Evolutionary conservation across 2,329 filamentous ascomycete species (phyloP), one percentile per base, ranked within the genome.

Genomic region (Arthrobotrys sinensis): DNA sequence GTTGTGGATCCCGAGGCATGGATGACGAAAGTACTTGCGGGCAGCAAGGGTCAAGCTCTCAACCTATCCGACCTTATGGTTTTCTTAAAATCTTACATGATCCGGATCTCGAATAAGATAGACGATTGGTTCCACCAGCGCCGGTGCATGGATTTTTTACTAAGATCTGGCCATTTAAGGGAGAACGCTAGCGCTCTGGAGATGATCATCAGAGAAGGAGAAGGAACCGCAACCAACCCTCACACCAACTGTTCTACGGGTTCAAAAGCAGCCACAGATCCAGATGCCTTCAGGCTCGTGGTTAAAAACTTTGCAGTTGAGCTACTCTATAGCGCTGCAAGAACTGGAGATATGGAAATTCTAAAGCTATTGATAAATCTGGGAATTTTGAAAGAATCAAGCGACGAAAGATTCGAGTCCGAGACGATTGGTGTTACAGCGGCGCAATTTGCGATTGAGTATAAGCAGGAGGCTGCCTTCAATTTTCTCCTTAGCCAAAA

Each of bases 51-150:
- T 3, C 34, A 43, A 12, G 11, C 5, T 16, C 14, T 43, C 7
- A 4, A 3, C 4, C 40, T 40, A 1, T 7, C 14, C 10, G 32
- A 53, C 16, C 32, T 67, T 10, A 16, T 67, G 48, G 16, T 3
- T 28, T 52, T 70, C 28, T 32, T 70, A 24, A 70, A 70, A 46
- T 62, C 66, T 5, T 70, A 50, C 36, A 70, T 70, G 66, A 70
- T 63, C 40, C 38, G 66, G n/a, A 32, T 70, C 5, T 70, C 66
- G 0, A 70, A 70, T n/a, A 63, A 63, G 8, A 43, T 62, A n/a
- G 66, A 70, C n/a, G 34, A 62, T 5, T 19, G 7, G 3, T 40
- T 8, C 24, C 28, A 62, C 8, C 52, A 62, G 32, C 53, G 52
- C 24, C 24, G 36, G n/a, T 70, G 43, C 43, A 38, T 63, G 32